phyloP scores from a whole-genome alignment of 2,329 filamentous ascomycete species.

The Tolypocladium pustulatum region DNA sequence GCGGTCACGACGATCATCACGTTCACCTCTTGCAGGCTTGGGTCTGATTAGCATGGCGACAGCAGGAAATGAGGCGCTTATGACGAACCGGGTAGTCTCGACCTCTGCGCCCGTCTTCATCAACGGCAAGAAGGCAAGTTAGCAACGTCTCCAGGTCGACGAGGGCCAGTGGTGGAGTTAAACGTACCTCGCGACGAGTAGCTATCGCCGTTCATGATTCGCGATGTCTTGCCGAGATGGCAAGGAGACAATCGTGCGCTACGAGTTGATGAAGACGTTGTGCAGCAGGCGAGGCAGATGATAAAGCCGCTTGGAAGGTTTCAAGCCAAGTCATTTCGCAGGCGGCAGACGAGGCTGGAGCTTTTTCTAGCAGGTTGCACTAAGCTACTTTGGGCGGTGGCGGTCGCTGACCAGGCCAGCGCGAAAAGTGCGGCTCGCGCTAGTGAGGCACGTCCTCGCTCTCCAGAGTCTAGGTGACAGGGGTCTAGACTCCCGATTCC shows the following conservation, averaged over 20 bases:
- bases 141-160: background rate
- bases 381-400: constrained; percentile 15
- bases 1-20: constrained; percentile 12
- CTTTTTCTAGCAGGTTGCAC: constrained; percentile 26
- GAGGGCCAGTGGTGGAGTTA: constrained; percentile 2
- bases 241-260: constrained; percentile 5
- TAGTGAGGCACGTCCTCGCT: background rate
- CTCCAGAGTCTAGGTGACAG: background rate
- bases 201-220: constrained; percentile 73
- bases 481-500: background rate
- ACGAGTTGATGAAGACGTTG: constrained; percentile 9
- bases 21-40: constrained; percentile 1
- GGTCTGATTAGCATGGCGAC: background rate
- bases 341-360: constrained; percentile 30
- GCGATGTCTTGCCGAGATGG: constrained; percentile 6
- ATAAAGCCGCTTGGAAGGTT: constrained; percentile 18
- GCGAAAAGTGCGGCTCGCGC: background rate
- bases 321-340: constrained; percentile 13
- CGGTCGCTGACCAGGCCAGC: background rate
- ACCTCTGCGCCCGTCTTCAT: constrained; percentile 38
- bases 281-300: constrained; percentile 7
- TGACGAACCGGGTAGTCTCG: constrained; percentile 44
- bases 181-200: constrained; percentile 67
- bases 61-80: background rate
- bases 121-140: constrained; percentile 12